A percentile compares a stretch with the other conserved stretches of the same genome.
Conservation (phyloP, 148 eudicot species). For the Selenicereus undatus region DNA sequence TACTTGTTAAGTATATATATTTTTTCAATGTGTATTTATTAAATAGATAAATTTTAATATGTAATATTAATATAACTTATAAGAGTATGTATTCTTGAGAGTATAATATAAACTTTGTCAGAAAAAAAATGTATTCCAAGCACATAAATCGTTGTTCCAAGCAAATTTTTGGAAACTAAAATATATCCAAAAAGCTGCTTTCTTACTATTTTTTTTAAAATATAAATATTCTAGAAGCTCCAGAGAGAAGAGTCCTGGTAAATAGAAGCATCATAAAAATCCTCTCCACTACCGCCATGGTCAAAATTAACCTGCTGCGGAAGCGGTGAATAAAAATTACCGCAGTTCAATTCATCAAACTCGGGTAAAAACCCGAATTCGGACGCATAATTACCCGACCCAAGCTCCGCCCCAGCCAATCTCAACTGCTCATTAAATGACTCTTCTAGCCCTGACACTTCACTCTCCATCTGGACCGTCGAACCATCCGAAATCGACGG, state of each 20-base stretch:
- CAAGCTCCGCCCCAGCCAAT: slow-evolving; percentile 21
- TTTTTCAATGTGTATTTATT: no score
- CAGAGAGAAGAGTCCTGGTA: slow-evolving; percentile 49
- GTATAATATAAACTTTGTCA: no score
- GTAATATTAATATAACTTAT: no score
- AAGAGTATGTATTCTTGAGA: no score
- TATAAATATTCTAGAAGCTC: slow-evolving; percentile 34
- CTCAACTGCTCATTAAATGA: slow-evolving; percentile 38
- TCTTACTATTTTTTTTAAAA: background rate
- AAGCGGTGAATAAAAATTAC: slow-evolving; percentile 26
- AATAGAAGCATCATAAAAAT: slow-evolving; percentile 29
- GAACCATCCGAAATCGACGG: slow-evolving; percentile 35
- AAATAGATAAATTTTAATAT: no score
- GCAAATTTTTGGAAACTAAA: background rate
- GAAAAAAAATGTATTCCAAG: background rate
- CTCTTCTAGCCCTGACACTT: slow-evolving; percentile 26
- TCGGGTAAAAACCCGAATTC: slow-evolving; percentile 52
- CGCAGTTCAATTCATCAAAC: slow-evolving; percentile 41
- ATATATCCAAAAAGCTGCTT: background rate
- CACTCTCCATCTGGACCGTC: slow-evolving; percentile 24
- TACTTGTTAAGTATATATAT: no score
- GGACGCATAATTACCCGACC: slow-evolving; percentile 32
- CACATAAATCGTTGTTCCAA: no score
- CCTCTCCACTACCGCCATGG: slow-evolving; percentile 11
- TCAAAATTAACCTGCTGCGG: slow-evolving; percentile 23